phyloP scores from a whole-genome alignment of 179 eudicot genomes.

The Vitellaria paradoxa region DNA sequence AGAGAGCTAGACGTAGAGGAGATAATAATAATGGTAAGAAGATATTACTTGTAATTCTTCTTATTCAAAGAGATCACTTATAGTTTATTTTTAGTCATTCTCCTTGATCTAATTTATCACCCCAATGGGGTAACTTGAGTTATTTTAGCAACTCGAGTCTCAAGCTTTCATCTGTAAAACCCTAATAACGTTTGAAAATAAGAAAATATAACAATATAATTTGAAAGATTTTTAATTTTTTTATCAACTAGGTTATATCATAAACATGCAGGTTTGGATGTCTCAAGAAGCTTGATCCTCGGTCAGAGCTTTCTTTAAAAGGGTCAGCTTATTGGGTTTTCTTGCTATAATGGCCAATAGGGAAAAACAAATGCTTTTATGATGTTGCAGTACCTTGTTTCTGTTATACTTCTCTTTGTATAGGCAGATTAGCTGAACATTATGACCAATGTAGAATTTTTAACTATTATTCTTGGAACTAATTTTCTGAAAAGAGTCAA shows the following conservation, averaged over 20 bases:
- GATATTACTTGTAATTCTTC: too few relatives aligned
- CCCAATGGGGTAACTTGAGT: background rate
- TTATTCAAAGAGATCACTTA: background rate
- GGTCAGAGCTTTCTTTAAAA: background rate
- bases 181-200: background rate
- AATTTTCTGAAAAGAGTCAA: too few relatives aligned
- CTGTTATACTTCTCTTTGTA: background rate
- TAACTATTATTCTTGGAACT: background rate
- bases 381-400: background rate
- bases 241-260: background rate
- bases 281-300: background rate
- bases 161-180: background rate
- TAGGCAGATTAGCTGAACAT: background rate
- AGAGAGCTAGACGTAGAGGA: too few relatives aligned
- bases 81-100: background rate
- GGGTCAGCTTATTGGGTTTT: too few relatives aligned
- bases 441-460: background rate
- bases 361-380: too few relatives aligned
- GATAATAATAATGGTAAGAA: too few relatives aligned
- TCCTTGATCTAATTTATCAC: background rate
- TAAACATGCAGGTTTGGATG: constrained; percentile 3
- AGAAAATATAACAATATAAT: background rate
- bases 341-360: too few relatives aligned
- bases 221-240: background rate
- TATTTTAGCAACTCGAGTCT: background rate